Evolutionary conservation across 441 rosid species (phyloP).

Genomic region (Metrosideros polymorpha): DNA sequence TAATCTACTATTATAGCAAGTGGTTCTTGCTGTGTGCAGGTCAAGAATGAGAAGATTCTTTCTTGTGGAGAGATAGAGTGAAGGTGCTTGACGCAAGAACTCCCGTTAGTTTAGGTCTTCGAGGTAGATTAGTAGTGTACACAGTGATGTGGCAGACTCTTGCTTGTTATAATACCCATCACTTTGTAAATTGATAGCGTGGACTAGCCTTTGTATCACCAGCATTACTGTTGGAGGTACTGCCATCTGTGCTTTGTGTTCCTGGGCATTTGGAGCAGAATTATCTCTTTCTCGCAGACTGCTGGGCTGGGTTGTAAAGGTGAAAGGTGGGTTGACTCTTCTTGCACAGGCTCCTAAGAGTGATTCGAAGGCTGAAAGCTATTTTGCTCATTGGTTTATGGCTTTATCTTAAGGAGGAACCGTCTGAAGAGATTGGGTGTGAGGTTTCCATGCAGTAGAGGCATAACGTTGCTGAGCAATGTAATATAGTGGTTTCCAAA

Average conservation of each 20-base stretch:
- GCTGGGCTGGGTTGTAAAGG: neutral
- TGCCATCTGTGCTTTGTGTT: neutral
- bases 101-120: neutral
- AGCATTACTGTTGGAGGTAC: neutral
- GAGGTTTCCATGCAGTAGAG: neutral
- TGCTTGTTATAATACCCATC: neutral
- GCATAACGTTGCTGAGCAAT: neutral
- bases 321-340: neutral
- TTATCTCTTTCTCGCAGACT: neutral
- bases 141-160: neutral
- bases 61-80: neutral
- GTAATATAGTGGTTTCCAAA: neutral
- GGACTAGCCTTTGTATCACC: neutral
- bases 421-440: neutral
- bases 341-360: neutral
- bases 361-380: neutral
- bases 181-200: neutral
- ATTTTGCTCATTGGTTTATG: neutral
- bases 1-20: neutral
- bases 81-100: neutral
- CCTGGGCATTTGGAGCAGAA: neutral
- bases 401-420: neutral
- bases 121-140: neutral
- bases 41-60: neutral
- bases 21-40: neutral